Base-by-base conservation (phyloP, 73 alveolate species). In the Paramecium sonneborni region DNA sequence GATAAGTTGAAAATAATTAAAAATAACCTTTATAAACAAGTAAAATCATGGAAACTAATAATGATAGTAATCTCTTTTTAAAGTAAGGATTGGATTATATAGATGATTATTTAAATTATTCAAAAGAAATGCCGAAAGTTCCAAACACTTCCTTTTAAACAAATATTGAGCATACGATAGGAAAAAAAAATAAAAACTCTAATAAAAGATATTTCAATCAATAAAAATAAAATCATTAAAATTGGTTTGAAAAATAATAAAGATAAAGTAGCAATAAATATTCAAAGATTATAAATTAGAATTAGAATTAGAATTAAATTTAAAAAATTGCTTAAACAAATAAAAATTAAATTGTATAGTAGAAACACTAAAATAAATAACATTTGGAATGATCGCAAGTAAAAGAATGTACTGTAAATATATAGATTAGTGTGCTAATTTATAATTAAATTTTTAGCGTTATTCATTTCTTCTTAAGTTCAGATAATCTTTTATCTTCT, bases 381-480 rank as follows among this genome's bases (percentile, higher is more conserved):
- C 2, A 35, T 35, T 4, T 4, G 6, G 43, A 35, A 35, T 35
- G 43, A 35, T 35, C 6, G 2, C 6, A 35, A 35, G 6, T 35
- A 4, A 4, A 35, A 35, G 43, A 4, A 35, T 4, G 6, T 35
- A 4, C 6, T 35, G 43, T 4, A 35, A n/a, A n/a, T n/a, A 4
- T 35, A 35, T 35, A 35, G 6, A 35, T 4, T 35, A 35, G 43
- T 35, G 43, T 35, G 43, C 43, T 35, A 35, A 35, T 35, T 35
- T 4, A 35, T 35, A 35, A 35, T 35, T 35, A 35, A 4, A 35
- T 35, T 35, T 35, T 35, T 35, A 35, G 43, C 43, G 1, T 62
- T 2, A 62, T 74, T 74, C 58, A 74, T 86, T 86, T 86, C 93
- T 86, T 24, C 56, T 72, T 58, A 35, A 86, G 41, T 74, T 79